phyloP scores from a whole-genome alignment of 225 moss, liverwort and hornwort genomes.

The Bryoerythrophyllum caledonicum region DNA sequence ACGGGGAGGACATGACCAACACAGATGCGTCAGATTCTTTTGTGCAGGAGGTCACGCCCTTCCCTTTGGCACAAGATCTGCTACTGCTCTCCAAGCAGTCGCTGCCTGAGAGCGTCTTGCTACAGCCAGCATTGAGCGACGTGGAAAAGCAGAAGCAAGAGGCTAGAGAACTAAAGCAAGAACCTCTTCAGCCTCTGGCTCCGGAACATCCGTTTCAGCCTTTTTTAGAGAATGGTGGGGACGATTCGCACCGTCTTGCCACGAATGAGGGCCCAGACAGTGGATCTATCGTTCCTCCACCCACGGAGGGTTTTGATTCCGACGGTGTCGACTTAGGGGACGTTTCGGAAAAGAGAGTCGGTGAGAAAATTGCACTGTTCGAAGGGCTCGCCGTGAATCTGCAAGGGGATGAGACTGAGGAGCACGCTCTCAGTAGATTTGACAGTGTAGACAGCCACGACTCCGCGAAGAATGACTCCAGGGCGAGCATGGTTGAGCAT shows the following conservation, averaged over 20 bases:
- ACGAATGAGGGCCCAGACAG: conserved; percentile 10
- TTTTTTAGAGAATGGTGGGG: conserved; percentile 29
- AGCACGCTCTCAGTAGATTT: conserved; percentile 6
- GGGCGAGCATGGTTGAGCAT: conserved; percentile 7
- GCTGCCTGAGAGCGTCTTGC: conserved; percentile 24
- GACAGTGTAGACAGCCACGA: conserved; percentile 26
- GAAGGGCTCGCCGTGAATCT: conserved; percentile 34
- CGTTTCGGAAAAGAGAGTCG: conserved; percentile 49
- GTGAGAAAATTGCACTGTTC: conserved; percentile 50
- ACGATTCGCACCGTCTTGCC: conserved; percentile 18
- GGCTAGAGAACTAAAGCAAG: conserved; percentile 19
- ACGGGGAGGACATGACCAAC: conserved; percentile 48
- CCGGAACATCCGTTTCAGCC: conserved; percentile 32
- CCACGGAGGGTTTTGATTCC: conserved; percentile 17
- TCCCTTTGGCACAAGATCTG: conserved; percentile 49
- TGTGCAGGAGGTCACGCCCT: conserved; percentile 56
- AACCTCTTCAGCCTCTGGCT: conserved; percentile 17
- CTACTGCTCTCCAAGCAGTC: conserved; percentile 37
- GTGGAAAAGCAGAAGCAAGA: conserved; percentile 12
- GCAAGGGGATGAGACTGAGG: conserved; percentile 43
- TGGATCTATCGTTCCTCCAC: conserved; percentile 14
- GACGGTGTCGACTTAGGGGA: conserved; percentile 32
- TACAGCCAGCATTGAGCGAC: conserved; percentile 29
- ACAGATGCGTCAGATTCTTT: conserved; percentile 33
- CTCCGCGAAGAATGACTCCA: conserved; percentile 18